Conservation (phyloP, 73 alveolate genomes). For the Paramecium biaurelia region DNA sequence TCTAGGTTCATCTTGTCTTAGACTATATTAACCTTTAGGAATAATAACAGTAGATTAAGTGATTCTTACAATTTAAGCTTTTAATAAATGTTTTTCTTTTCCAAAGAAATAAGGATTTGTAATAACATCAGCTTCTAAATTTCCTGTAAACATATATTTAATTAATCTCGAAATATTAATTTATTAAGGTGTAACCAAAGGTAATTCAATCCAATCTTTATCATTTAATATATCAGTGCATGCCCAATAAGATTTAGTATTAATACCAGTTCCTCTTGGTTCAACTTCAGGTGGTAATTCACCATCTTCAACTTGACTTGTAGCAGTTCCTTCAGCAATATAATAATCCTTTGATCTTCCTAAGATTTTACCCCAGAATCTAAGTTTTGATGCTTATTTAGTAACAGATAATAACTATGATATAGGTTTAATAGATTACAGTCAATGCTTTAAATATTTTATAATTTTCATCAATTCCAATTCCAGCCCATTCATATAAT, state of each 20-base stretch:
- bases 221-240: conserved; percentile 78
- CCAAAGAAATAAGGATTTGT: conserved; percentile 97
- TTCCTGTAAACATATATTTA: conserved; percentile 93
- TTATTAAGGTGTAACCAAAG: conserved; percentile 92
- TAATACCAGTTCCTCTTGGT: conserved; percentile 93
- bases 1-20: conserved; percentile 78
- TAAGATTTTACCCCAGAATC: conserved; percentile 94
- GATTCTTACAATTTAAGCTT: conserved; percentile 92
- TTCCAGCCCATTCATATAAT: conserved; percentile 87
- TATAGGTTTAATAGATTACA: neutral
- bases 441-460: conserved; percentile 61
- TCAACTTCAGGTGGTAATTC: conserved; percentile 84
- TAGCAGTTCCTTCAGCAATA: conserved; percentile 90
- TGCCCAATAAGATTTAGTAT: conserved; percentile 90
- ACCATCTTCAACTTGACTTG: conserved; percentile 78
- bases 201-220: conserved; percentile 94
- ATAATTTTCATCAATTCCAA: conserved; percentile 85
- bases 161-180: conserved; percentile 80
- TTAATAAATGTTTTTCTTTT: conserved; percentile 87
- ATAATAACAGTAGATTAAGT: conserved; percentile 83
- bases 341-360: conserved; percentile 92
- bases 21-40: conserved; percentile 84
- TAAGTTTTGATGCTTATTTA: conserved; percentile 68
- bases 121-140: conserved; percentile 81
- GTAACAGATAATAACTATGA: conserved; percentile 68